Conservation (phyloP, 371 early-diverging fungal species). For the Quaeritorhiza haematococci region DNA sequence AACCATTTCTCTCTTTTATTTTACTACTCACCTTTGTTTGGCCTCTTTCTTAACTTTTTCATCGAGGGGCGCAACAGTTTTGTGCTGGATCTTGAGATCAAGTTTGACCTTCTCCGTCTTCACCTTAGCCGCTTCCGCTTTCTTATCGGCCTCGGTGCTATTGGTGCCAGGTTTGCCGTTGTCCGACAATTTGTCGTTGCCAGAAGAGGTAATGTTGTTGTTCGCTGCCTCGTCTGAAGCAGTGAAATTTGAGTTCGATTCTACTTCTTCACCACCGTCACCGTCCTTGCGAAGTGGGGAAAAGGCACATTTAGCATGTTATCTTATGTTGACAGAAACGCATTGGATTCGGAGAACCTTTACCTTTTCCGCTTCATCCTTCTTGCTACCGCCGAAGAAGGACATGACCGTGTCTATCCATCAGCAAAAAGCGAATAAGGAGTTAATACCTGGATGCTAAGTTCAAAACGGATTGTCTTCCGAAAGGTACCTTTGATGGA, state of each 20-base stretch:
- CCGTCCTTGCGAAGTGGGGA: too few relatives aligned
- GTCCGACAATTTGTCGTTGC: too few relatives aligned
- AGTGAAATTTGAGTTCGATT: too few relatives aligned
- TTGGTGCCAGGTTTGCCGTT: too few relatives aligned
- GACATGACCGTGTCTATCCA: constrained; percentile 41
- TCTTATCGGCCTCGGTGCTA: constrained; percentile 10
- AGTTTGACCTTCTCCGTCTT: constrained; percentile 50
- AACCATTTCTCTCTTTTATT: not conserved
- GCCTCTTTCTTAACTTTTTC: constrained; percentile 18
- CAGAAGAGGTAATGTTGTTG: too few relatives aligned
- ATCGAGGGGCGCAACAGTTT: constrained; percentile 31
- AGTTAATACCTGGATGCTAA: not conserved
- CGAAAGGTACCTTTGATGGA: constrained; percentile 20
- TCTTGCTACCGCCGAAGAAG: constrained; percentile 66
- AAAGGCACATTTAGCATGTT: constrained; percentile 1
- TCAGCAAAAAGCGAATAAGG: not conserved
- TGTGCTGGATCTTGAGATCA: constrained; percentile 36
- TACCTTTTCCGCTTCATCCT: too few relatives aligned
- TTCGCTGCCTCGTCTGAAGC: too few relatives aligned
- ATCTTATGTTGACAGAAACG: not conserved
- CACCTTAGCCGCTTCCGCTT: constrained; percentile 23
- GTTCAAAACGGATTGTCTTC: not conserved
- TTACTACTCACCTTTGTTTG: constrained; percentile 24
- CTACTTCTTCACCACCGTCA: too few relatives aligned
- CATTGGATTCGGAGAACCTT: too few relatives aligned